Percentiles rank a stretch among this genome's conserved stretches.
phyloP scores from a whole-genome alignment of 257 asterid genomes.

The Gentiana straminea region DNA sequence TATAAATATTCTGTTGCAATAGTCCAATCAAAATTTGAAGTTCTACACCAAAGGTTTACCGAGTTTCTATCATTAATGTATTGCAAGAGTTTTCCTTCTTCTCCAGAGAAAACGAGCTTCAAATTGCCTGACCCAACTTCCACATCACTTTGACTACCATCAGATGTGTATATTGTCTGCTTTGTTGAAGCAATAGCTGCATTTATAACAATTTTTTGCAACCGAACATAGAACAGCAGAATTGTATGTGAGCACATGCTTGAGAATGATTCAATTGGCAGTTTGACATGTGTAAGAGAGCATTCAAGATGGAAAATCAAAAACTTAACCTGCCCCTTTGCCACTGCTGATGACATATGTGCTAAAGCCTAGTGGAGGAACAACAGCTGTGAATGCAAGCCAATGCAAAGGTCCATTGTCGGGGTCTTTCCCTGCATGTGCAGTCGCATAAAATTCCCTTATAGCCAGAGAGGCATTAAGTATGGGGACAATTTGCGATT shows the following conservation, averaged over 20 bases:
- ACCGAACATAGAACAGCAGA: not conserved
- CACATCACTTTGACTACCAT: slow-evolving; percentile 38
- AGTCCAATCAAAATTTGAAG: too few species aligned
- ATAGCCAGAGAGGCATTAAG: slow-evolving; percentile 43
- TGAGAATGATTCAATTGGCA: not conserved
- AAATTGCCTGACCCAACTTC: slow-evolving; percentile 73
- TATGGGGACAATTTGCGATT: slow-evolving; percentile 65
- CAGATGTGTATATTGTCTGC: slow-evolving; percentile 20
- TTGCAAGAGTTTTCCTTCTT: slow-evolving; percentile 49
- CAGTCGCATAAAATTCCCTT: slow-evolving; percentile 47
- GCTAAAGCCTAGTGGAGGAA: slow-evolving; percentile 83
- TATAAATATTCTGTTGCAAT: too few species aligned
- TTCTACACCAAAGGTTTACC: slow-evolving; percentile 25
- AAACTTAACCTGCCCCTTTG: slow-evolving; percentile 33
- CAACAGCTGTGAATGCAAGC: slow-evolving; percentile 73
- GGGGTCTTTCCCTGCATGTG: slow-evolving; percentile 52
- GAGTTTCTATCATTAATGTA: slow-evolving; percentile 48
- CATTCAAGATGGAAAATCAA: not conserved
- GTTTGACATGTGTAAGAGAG: not conserved
- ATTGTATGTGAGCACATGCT: not conserved
- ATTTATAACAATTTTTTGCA: slow-evolving; percentile 2
- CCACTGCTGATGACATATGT: slow-evolving; percentile 52
- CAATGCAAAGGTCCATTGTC: slow-evolving; percentile 38
- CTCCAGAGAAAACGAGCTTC: slow-evolving; percentile 68
- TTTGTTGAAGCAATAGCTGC: slow-evolving; percentile 40